Evolutionary conservation across 1,284 basidiomycete genomes (phyloP), one percentile per base, ranked within the genome.

Genomic region (Dichomitus squalens): DNA sequence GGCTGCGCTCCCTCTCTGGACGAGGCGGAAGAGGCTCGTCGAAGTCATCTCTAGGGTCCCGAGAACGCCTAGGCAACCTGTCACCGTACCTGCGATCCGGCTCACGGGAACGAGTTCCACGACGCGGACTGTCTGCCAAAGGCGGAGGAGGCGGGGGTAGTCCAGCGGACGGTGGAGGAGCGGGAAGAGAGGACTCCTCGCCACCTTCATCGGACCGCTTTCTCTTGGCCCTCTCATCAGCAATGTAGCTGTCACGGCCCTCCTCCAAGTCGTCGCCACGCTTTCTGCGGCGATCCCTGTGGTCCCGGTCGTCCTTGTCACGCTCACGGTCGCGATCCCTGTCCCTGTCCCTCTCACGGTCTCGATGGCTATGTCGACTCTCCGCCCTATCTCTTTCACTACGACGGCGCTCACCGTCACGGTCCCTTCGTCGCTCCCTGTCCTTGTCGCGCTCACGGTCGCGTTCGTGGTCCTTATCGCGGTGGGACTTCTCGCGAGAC

Each of bases 11-110:
- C 70, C 70, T 55, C 69, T 75, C 76, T 59, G 68, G 73, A 63
- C 74, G 72, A 54, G 70, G 73, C 57, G 76, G 77, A 46, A 75
- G 73, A 21, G 73, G 68, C 57, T 85, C 86, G 58, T 86, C 84
- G 53, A 79, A 74, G 62, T 87, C 86, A 61, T 88, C 86, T 53
- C 82, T 78, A 59, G 79, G 73, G 65, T 85, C 84, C 59, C 78
- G 77, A 63, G 74, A 71, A 58, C 70, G 70, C 47, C 74, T 71
- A 50, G 74, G 70, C 54, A 69, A 71, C 59, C 79, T 77, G 64
- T 84, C 81, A 58, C 75, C 75, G 68, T 75, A 80, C 68, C 77
- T 79, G 55, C 78, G 81, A 63, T 86, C 83, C 69, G 67, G 69
- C 44, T 78, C 77, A 47, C 76, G 76, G 59, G 84, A 86, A 66